Base-by-base conservation (phyloP, 23 red algal genomes). In the Gracilaria domingensis region DNA sequence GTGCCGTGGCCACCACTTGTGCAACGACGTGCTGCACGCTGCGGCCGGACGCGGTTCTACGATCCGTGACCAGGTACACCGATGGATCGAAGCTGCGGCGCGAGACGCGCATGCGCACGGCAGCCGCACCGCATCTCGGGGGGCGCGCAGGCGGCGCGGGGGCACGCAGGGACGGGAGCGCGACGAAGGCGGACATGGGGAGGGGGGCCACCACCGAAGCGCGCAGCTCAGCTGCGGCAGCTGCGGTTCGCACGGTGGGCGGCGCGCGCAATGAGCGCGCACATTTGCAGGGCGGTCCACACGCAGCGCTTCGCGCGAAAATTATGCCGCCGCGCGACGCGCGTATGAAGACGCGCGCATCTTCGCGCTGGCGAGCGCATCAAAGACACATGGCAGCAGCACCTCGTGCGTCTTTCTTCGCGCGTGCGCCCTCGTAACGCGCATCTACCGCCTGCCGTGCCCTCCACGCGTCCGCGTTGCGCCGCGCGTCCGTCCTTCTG, bases 21-120 rank as follows among this genome's bases (percentile, higher is more conserved):
- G 51, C 35, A 32, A 74, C 83, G 21, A 87, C 30, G 12, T 51
- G 53, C 24, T 87, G 37, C 25, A 87, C 62, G 28, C 35, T 74
- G 7, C 38, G 2, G 13, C 83, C 62, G 28, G 83, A 33, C 36
- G 83, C 62, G 12, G 59, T 65, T 13, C 14, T 7, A 14, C 36
- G 57, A 47, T 91, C 87, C 16, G 87, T 81, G 36, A 91, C 75
- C 36, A 91, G 11, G 29, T 91, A 91, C 53, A 87, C 60, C 11
- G 61, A 62, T 0, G 83, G 83, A 64, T 87, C 62, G 83, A 87
- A 87, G 64, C 13, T 56, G 36, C 29, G 53, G 53, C 79, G 79
- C 45, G 72, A 77, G 1, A 77, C 26, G 72, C 72, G 72, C 72
- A 77, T 77, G 18, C 45, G 39, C 8, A 50, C 11, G 0, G 23